Percentiles rank a stretch among this genome's conserved stretches.
phyloP scores from a whole-genome alignment of 495 filamentous ascomycete genomes.

The Talaromyces liani region DNA sequence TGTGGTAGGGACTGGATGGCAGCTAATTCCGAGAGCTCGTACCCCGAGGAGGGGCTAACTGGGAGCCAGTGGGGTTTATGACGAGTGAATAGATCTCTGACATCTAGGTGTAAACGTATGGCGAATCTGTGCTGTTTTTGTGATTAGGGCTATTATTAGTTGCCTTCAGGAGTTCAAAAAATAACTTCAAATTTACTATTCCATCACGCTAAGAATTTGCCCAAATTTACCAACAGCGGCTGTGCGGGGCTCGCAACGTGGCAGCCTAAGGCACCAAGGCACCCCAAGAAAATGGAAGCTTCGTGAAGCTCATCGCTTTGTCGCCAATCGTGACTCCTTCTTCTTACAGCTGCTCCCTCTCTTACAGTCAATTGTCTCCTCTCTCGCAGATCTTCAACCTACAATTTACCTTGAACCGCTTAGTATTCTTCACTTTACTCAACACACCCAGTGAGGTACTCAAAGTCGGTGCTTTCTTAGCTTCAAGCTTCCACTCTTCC shows the following conservation, averaged over 20 bases:
- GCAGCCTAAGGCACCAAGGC: constrained; percentile 4
- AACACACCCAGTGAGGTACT: background rate
- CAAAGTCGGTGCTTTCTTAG: background rate
- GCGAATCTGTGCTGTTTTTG: no score
- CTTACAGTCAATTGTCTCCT: background rate
- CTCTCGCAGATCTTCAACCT: background rate
- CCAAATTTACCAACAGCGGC: background rate
- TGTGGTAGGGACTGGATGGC: constrained; percentile 8
- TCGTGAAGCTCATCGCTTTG: constrained; percentile 4
- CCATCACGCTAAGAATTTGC: background rate
- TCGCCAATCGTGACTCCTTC: background rate
- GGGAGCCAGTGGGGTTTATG: background rate
- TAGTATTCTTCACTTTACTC: background rate
- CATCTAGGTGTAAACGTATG: no score
- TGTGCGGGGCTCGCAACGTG: background rate
- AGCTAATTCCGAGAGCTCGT: constrained; percentile 14
- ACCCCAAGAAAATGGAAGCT: constrained; percentile 3
- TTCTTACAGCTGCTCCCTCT: background rate
- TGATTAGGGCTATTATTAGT: no score
- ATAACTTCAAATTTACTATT: background rate
- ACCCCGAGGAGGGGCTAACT: constrained; percentile 1
- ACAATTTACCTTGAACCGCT: background rate
- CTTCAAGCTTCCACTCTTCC: background rate
- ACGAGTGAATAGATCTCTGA: background rate
- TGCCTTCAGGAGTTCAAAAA: no score